Base-by-base conservation (phyloP, 1,284 basidiomycete genomes). In the Pholiota adiposa region DNA sequence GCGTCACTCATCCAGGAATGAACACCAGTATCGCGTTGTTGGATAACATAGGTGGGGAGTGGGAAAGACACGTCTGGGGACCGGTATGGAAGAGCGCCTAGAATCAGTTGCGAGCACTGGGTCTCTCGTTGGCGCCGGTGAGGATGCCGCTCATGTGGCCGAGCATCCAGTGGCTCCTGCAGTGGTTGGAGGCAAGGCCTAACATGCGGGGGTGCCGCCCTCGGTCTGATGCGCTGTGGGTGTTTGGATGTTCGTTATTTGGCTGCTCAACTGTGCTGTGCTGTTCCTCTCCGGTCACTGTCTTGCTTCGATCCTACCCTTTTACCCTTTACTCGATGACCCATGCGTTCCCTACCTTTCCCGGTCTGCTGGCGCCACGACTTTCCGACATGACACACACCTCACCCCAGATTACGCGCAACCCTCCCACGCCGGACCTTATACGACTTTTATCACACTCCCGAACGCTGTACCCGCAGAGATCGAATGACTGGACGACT, bases 51-150 rank as follows among this genome's bases (percentile, higher is more conserved):
- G 88, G 89, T 29, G 91, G 90, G 0, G 92, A 94, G 73, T 94
- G 92, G 92, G 87, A 91, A 65, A 78, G 92, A 5, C 89, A 93
- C 67, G 92, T 0, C 73, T 94, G 12, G 93, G 93, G 0, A 82
- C 79, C 61, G 93, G 93, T 0, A 72, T 94, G 44, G 93, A 92
- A 73, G 92, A 94, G 76, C 77, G 92, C 48, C 72, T 94, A 58
- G 93, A 94, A 51, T 56, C 48, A 5, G 14, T 49, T 16, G 46
- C 36, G 12, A 40, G 56, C 19, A 14, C 18, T 19, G 34, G 41
- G 2, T 46, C 52, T 11, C 11, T 16, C 19, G 54, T 34, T 18
- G 54, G 31, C n/a, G 40, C 11, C n/a, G 18, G n/a, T 6, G 34
- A 11, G 21, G n/a, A 12, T 5, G 16, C 25, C 4, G 51, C 31